Conservation (phyloP, 2,329 filamentous ascomycete genomes). For the Rhinocladiella similis region DNA sequence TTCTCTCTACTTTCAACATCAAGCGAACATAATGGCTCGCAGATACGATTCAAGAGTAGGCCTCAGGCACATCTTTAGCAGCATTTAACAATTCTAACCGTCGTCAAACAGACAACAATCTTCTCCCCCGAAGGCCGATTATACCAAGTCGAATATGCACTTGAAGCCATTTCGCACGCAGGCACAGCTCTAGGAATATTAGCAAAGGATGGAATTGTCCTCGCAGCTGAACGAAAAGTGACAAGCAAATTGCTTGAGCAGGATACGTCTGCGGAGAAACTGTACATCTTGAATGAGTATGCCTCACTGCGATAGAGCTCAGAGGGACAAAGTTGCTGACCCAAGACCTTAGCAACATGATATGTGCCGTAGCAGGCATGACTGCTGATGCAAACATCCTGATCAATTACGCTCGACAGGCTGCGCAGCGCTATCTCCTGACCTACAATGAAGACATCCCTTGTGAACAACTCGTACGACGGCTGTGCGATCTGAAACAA, state of each 20-base stretch:
- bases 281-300: constrained; percentile 98
- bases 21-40: constrained; percentile 71
- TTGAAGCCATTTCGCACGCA: constrained; percentile 97
- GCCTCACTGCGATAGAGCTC: constrained; percentile 34
- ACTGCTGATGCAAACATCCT: constrained; percentile 99
- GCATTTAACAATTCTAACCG: constrained; percentile 27
- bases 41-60: constrained; percentile 95
- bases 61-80: constrained; percentile 25
- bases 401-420: constrained; percentile 98
- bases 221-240: constrained; percentile 97
- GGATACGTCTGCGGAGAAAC: constrained; percentile 99
- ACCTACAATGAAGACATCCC: constrained; percentile 99
- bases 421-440: constrained; percentile 93
- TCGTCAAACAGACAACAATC: constrained; percentile 78
- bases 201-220: constrained; percentile 96
- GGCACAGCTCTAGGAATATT: constrained; percentile 96
- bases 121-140: constrained; percentile 98
- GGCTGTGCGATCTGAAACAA: constrained; percentile 97
- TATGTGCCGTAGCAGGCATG: constrained; percentile 98
- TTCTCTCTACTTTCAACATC: not conserved
- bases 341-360: constrained; percentile 79
- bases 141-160: constrained; percentile 98
- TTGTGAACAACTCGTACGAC: constrained; percentile 95
- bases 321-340: not conserved
- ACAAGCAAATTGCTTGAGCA: constrained; percentile 99